Evolutionary conservation across 345 rosid species (phyloP).

Genomic region (Carallia pectinifolia): DNA sequence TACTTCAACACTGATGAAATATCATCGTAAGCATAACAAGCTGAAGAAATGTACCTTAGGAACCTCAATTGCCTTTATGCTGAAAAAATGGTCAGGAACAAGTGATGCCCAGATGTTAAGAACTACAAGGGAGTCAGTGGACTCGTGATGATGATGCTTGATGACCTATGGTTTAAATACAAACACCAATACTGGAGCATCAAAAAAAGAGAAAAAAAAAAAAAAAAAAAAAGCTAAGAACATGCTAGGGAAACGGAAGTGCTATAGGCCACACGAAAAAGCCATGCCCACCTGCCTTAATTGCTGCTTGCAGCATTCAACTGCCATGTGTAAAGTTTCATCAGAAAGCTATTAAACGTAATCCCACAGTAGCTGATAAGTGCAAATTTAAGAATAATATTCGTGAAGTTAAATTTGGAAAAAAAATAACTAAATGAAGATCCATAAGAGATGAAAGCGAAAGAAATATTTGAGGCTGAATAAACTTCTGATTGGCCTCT

Average conservation of each 20-base stretch:
- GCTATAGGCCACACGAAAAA: not conserved
- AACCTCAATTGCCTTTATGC: constrained; percentile 76
- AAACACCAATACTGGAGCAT: not conserved
- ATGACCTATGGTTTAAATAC: constrained; percentile 43
- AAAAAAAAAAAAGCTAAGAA: not conserved
- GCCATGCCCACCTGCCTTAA: constrained; percentile 60
- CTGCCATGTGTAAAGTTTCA: constrained; percentile 78
- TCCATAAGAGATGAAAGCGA: too few relatives aligned
- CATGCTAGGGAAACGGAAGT: constrained; percentile 4
- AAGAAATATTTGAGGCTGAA: constrained; percentile 52
- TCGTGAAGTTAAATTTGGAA: constrained; percentile 10
- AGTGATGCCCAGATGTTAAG: constrained; percentile 74
- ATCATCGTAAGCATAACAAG: not conserved
- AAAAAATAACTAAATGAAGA: too few relatives aligned
- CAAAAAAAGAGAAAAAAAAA: too few relatives aligned
- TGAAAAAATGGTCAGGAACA: constrained; percentile 86
- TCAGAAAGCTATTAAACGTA: constrained; percentile 67
- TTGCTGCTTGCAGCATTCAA: constrained; percentile 77
- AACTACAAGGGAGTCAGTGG: constrained; percentile 67
- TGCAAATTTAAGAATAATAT: constrained; percentile 10
- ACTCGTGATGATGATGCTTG: constrained; percentile 56
- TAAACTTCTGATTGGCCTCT: constrained; percentile 48
- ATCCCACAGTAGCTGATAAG: constrained; percentile 17
- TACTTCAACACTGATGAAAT: too few relatives aligned
- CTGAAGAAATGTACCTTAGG: constrained; percentile 58